A percentile compares a stretch with the other conserved stretches of the same genome.
Conservation (phyloP, 768 basidiomycete genomes). For the Candolleomyces aberdarensis region DNA sequence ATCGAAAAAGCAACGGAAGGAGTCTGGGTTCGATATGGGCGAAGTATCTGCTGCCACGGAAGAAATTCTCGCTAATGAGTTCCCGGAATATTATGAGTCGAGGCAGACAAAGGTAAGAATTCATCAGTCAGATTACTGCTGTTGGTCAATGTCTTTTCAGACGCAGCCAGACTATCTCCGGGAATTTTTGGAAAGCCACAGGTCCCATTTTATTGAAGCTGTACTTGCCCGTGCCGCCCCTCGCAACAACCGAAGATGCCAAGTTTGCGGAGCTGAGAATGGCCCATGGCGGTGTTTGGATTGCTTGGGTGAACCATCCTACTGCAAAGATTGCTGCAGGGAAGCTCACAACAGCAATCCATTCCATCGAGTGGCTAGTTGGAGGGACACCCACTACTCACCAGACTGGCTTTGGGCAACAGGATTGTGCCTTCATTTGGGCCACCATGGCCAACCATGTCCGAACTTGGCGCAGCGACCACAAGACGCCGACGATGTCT, state of each 20-base stretch:
- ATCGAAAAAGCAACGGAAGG: too few relatives aligned
- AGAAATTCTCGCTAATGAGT: background rate
- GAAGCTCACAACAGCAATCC: background rate
- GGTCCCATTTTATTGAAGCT: background rate
- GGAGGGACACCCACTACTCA: background rate
- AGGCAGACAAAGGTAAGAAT: background rate
- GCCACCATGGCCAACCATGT: background rate
- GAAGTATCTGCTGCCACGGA: too few relatives aligned
- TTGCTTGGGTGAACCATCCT: background rate
- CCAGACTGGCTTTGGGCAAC: background rate
- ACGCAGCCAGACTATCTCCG: background rate
- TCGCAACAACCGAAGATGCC: background rate
- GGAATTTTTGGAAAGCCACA: background rate
- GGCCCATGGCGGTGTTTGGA: background rate
- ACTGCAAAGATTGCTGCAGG: background rate
- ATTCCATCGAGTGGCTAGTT: background rate
- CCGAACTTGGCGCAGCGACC: background rate
- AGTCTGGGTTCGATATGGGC: too few relatives aligned
- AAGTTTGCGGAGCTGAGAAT: background rate
- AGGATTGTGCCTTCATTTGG: background rate
- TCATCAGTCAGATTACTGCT: background rate
- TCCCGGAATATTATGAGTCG: background rate
- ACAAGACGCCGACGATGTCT: too few relatives aligned
- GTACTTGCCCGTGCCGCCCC: background rate
- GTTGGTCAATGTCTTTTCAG: background rate